Evolutionary conservation across 1,284 basidiomycete genomes (phyloP), one percentile per base, ranked within the genome.

Genomic region (Cryptococcus sp.): DNA sequence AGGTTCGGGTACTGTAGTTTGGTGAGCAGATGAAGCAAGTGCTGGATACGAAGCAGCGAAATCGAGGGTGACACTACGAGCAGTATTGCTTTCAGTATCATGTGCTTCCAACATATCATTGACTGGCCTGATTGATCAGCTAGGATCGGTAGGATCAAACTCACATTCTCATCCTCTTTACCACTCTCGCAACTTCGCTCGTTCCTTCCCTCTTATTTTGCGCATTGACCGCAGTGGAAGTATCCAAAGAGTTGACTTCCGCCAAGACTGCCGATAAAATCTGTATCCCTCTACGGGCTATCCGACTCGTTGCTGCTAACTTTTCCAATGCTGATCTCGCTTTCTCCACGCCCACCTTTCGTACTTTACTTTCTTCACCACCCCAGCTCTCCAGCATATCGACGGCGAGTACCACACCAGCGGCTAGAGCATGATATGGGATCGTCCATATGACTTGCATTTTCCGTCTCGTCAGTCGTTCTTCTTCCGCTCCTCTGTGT

Each of bases 371-470:
- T 31, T 52, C 52, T 2, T 31, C 36, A 30, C 50, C 51, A 8
- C 61, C 50, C 13, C 43, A 15, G 5, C 35, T 3, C 46, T n/a
- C 11, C 11, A 62, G 56, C 51, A 64, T 46, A 13, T 62, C 63
- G 10, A 64, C 37, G 0, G 57, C 55, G 6, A 64, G 50, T 2
- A 64, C 63, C n/a, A 64, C 61, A 5, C 51, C 58, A 0, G 63
- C 60, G 1, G 61, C 60, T 5, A 64, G 37, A 15, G 49, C 49
- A 49, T 64, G 63, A 50, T 64, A 64, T 11, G 63, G 63, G 13
- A 64, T 58, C 31, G 63, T 64, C 63, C 63, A 64, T 13, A 64
- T n/a, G 1, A 52, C 50, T 35, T 62, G 63, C 11, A 52, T 48
- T 23, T 23, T 23, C 23, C 23, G 23, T 23, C 23, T 23, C 23